A percentile compares a stretch with the other conserved stretches of the same genome.
phyloP scores from a whole-genome alignment of 2,329 filamentous ascomycete genomes.

The Pseudohalonectria lignicola region DNA sequence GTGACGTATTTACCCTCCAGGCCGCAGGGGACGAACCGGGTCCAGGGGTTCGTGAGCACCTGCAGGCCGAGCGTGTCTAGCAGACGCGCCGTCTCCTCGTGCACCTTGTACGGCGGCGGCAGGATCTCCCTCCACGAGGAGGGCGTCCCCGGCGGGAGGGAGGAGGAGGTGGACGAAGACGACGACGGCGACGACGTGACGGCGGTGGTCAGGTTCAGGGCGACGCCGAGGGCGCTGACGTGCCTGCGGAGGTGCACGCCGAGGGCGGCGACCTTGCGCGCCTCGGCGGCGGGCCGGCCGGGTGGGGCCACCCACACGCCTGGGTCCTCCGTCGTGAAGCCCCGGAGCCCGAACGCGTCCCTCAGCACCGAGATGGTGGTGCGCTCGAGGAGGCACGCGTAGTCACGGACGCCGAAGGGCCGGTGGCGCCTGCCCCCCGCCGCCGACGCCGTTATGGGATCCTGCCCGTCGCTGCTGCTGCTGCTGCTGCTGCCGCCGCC shows the following conservation, averaged over 20 bases:
- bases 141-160: background rate
- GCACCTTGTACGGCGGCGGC: background rate
- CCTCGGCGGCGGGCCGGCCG: conserved; percentile 8
- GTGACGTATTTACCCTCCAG: conserved; percentile 69
- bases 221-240: conserved; percentile 75
- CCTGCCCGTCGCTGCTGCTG: background rate
- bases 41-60: conserved; percentile 39
- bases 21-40: conserved; percentile 81
- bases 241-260: conserved; percentile 85
- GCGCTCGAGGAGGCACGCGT: conserved; percentile 69
- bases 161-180: background rate
- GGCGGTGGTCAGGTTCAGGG: conserved; percentile 63
- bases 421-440: conserved; percentile 28
- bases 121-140: background rate
- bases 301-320: conserved; percentile 61
- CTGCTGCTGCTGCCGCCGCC: background rate
- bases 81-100: background rate
- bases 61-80: background rate
- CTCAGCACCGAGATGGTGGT: conserved; percentile 58
- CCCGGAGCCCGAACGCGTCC: conserved; percentile 44
- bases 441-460: background rate
- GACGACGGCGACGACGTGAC: conserved; percentile 10
- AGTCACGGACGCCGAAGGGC: conserved; percentile 57
- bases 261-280: conserved; percentile 75
- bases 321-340: conserved; percentile 60